These are phyloP conservation scores for Nitzschia sp. DNA, from an alignment of 108 stramenopile genomes.

Conservation along the genomic window DNA sequence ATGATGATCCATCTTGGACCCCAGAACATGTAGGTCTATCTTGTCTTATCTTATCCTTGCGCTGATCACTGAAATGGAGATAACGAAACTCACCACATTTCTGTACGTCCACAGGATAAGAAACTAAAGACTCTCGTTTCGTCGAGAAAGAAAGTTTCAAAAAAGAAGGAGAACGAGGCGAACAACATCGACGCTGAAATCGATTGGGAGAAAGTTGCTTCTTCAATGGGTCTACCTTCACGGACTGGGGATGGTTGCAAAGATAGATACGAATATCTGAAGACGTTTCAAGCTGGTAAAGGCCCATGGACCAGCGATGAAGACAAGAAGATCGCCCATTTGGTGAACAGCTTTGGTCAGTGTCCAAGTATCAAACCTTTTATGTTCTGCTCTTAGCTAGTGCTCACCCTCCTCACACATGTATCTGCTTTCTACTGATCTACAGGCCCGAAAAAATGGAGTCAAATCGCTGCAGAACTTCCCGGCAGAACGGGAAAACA, in stretches of 20 bases:
- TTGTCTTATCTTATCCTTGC: too few species aligned
- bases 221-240: slow-evolving; percentile 1
- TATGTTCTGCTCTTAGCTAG: not conserved
- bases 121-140: slow-evolving; percentile 29
- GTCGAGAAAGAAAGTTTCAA: slow-evolving; percentile 16
- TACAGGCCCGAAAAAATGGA: slow-evolving; percentile 77
- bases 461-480: slow-evolving; percentile 65
- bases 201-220: slow-evolving; percentile 33
- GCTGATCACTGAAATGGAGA: too few species aligned
- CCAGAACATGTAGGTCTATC: not conserved
- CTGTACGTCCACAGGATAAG: slow-evolving; percentile 23
- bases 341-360: slow-evolving; percentile 58
- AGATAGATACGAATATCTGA: slow-evolving; percentile 26
- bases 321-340: slow-evolving; percentile 44
- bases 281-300: slow-evolving; percentile 23
- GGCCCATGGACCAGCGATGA: slow-evolving; percentile 79
- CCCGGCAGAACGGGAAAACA: slow-evolving; percentile 95
- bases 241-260: slow-evolving; percentile 25
- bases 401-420: not conserved
- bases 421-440: too few species aligned
- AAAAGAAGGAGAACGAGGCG: slow-evolving; percentile 23
- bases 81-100: too few species aligned
- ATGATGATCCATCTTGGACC: slow-evolving; percentile 15
- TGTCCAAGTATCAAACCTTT: not conserved
- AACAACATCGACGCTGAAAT: slow-evolving; percentile 2